Base-by-base conservation (phyloP, 1,284 basidiomycete species). In the Cutaneotrichosporon mucoides region DNA sequence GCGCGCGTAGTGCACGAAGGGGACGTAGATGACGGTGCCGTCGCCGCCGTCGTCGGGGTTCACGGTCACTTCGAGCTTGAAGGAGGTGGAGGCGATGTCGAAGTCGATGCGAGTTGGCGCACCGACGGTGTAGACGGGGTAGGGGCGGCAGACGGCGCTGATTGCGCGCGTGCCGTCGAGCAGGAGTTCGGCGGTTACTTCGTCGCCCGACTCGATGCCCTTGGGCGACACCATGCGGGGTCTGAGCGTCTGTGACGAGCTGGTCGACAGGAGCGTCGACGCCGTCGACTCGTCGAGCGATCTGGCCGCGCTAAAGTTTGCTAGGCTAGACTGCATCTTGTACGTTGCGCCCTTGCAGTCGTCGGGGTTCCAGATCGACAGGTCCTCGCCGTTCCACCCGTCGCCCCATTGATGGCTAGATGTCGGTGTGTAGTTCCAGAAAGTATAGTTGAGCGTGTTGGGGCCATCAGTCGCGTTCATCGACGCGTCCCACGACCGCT, bases 371-470 rank as follows among this genome's bases (percentile, higher is more conserved):
- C 90, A 98, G 10, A 95, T 66, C 62, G 90, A 93, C 58, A 98
- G 78, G 78, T 98, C 95, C 79, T 99, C 95, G 76, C 91, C 86
- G 74, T 98, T 94, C 77, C 94, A 99, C 2, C 87, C 86, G 73
- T 98, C 95, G 16, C 94, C 92, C 91, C 91, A 97, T 69, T 84
- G 78, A 73, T 97, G 92, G 33, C 81, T 83, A 71, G 82, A 81
- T 66, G 82, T 78, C 0, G 91, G 83, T 56, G 87, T 88, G 72
- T 98, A 98, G 34, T 87, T 93, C 95, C 95, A 98, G 7, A 93
- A 76, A 13, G 92, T 92, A 73, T 86, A 97, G 73, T 84, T 93
- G 66, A 96, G 78, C 49, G 80, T 81, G 68, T 96, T 95, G 8
- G 80, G 79, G 0, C 93, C 94, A 73, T 99, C 95, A 51, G 86